Percentiles rank a stretch among this genome's conserved stretches.
These are phyloP conservation scores for Penicillium sp. DNA, from an alignment of 2,329 filamentous ascomycete genomes.

Conservation along the genomic window DNA sequence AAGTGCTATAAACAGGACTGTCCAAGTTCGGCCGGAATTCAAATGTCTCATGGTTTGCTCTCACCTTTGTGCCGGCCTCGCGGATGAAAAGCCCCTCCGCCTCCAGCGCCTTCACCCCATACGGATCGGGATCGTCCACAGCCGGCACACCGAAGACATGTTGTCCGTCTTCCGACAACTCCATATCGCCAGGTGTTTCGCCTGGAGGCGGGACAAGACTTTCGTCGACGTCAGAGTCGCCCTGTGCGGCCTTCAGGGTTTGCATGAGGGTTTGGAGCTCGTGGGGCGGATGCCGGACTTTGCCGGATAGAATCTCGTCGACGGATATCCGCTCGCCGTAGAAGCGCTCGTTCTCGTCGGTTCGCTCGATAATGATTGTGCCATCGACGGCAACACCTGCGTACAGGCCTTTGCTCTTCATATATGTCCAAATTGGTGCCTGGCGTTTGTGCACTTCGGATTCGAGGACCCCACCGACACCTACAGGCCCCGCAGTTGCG, in stretches of 20 bases:
- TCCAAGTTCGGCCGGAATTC: constrained; percentile 75
- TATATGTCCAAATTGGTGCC: constrained; percentile 76
- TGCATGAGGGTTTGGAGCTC: constrained; percentile 67
- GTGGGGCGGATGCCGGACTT: constrained; percentile 56
- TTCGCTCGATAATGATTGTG: constrained; percentile 79
- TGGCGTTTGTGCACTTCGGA: constrained; percentile 66
- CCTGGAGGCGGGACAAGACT: constrained; percentile 64
- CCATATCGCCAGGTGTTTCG: constrained; percentile 74
- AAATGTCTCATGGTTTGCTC: constrained; percentile 76
- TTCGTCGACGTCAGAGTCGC: constrained; percentile 72
- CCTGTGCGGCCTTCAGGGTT: constrained; percentile 85
- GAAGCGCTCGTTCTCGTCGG: constrained; percentile 84
- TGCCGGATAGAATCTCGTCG: constrained; percentile 63
- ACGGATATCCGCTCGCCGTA: constrained; percentile 68
- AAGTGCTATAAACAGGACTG: constrained; percentile 65
- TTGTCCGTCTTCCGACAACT: constrained; percentile 43
- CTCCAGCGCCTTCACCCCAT: constrained; percentile 85
- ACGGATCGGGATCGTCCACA: constrained; percentile 82
- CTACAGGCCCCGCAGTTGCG: constrained; percentile 72
- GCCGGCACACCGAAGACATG: constrained; percentile 73
- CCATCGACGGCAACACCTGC: constrained; percentile 85
- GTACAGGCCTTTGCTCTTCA: constrained; percentile 87
- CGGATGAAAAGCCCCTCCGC: constrained; percentile 79
- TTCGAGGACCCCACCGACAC: constrained; percentile 72
- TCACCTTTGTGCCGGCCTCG: constrained; percentile 75